Evolutionary conservation across 1,139 yeast species (phyloP), one percentile per base, ranked within the genome.

Genomic region (Debaryomyces fabryi): DNA sequence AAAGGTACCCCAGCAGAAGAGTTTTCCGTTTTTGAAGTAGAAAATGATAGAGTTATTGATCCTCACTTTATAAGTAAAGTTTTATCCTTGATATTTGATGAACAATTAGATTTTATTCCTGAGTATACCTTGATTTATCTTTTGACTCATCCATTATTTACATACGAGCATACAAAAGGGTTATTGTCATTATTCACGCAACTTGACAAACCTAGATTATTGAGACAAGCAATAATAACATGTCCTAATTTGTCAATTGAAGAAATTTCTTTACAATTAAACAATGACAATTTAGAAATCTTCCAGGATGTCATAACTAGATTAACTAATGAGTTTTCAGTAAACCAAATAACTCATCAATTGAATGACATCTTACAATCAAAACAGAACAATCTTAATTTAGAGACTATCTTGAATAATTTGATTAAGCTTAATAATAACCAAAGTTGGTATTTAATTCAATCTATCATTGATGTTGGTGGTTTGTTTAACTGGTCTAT

Each of bases 111-210:
- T 16, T 72, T 72, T 47, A 56, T 80, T 32, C 86, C 93, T 40
- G 85, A 86, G 58, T 70, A 70, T 42, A 76, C 91, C 2, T 67
- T 89, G 48, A 80, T 87, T 5, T 92, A 89, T 62, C 73, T 91
- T 37, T 74, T 92, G 52, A 88, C 96, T 2, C 96, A 90, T 68
- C 97, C 97, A 21, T 69, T 89, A 30, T 90, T 86, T 66, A 97
- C 97, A 8, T 68, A 74, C 4, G 69, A 74, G 20, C 80, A 74
- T 56, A 74, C 88, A 6, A 69, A 70, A 2, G 85, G 83, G 1
- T 67, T 92, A 42, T 65, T 88, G 43, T 57, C 67, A 7, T 73
- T 78, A 42, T 74, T 90, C 35, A 57, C 62, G 38, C 54, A 57
- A 6, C 52, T 60, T 13, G 63, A 66, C 20, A 75, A 80, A 52